Evolutionary conservation across 106 monocot genomes (phyloP), one percentile per base, ranked within the genome.

Genomic region (Apostasia shenzhenica): DNA sequence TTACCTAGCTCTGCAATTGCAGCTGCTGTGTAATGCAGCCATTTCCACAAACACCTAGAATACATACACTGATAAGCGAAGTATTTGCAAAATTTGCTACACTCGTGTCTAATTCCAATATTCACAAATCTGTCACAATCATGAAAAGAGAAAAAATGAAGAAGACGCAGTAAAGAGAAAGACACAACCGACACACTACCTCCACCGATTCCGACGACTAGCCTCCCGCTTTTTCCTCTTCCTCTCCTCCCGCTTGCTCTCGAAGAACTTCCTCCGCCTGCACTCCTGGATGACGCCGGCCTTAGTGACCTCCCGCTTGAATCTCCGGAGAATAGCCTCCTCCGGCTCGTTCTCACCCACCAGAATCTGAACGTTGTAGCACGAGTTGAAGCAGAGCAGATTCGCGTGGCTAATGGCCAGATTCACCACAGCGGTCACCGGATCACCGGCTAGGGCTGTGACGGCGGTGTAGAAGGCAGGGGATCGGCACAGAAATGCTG

Each of bases 251-350:
- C 82, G 88, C 74, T 76, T 77, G 79, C 85, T 89, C 79, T 89
- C 88, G 37, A 84, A 89, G 72, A 77, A 84, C 55, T 67, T 66
- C 59, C 88, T 73, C 62, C 88, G 64, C 74, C 77, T 82, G 77
- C 88, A 85, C 76, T 89, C 88, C 66, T 79, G 84, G 10, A 89
- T 84, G 38, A 89, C 79, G 41, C 88, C 88, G 10, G 88, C 84
- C 71, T 75, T 89, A 37, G 81, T 77, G 1, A 89, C 84, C 79
- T 89, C 88, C 67, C 84, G 52, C 65, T 84, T 70, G 70, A 89
- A 89, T 63, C 88, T 61, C 79, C 84, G 39, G 61, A 89, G 59
- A 43, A 89, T 74, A 1, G 42, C 77, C 49, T 89, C 88, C 67
- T 89, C 88, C 26, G 84, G 70, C 68, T 89, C 88, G 13, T 79